Evolutionary conservation across 805 yeast genomes (phyloP).

Genomic region (Candida maris): DNA sequence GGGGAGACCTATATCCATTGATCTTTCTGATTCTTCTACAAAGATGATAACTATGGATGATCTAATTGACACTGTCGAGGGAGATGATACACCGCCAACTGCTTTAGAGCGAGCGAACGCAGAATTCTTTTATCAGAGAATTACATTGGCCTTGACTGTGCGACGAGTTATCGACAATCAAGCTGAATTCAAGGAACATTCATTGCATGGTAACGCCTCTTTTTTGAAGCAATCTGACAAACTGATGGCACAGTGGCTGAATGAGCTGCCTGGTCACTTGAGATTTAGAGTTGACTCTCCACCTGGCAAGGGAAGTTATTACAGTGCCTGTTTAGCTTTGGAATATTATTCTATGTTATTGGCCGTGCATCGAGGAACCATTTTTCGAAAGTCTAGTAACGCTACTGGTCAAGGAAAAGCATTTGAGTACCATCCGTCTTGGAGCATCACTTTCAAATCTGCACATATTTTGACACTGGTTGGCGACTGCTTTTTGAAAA

Average conservation of each 20-base stretch:
- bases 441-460: constrained; percentile 80
- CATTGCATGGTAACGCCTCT: constrained; percentile 38
- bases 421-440: constrained; percentile 53
- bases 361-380: constrained; percentile 66
- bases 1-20: constrained; percentile 70
- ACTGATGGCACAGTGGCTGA: constrained; percentile 73
- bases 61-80: constrained; percentile 54
- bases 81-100: constrained; percentile 29
- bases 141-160: constrained; percentile 62
- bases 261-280: constrained; percentile 55
- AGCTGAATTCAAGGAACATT: constrained; percentile 11
- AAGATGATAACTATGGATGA: constrained; percentile 67
- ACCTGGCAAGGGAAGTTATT: constrained; percentile 32
- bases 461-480: constrained; percentile 71
- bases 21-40: constrained; percentile 72
- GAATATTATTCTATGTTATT: constrained; percentile 69
- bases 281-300: constrained; percentile 43
- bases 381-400: constrained; percentile 34
- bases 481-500: constrained; percentile 52
- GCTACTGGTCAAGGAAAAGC: constrained; percentile 30
- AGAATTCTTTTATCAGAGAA: constrained; percentile 55
- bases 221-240: constrained; percentile 57
- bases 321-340: constrained; percentile 56
- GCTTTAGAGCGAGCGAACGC: constrained; percentile 35
- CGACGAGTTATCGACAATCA: constrained; percentile 44